Evolutionary conservation across 257 asterid genomes (phyloP).

Genomic region (Rehmannia glutinosa): DNA sequence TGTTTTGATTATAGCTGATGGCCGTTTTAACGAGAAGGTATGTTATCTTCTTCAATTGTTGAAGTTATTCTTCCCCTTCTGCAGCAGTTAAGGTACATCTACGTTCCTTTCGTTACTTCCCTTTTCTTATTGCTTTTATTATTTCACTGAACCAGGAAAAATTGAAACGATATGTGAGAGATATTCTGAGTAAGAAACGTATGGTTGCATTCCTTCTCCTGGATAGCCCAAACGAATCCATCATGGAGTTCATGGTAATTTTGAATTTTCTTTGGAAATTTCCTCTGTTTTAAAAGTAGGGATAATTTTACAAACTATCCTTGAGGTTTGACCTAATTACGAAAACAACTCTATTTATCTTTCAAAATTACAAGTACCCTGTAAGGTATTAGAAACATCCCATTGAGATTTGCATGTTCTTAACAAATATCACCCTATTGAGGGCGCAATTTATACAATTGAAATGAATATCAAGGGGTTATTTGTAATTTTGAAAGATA

Average conservation of each 20-base stretch:
- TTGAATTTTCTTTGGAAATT: background rate
- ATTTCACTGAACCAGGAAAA: slow-evolving; percentile 40
- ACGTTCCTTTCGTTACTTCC: background rate
- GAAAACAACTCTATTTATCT: too few species aligned
- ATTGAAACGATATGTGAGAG: slow-evolving; percentile 69
- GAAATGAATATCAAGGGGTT: too few species aligned
- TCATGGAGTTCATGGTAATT: slow-evolving; percentile 58
- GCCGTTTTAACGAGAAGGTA: slow-evolving; percentile 87
- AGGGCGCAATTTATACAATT: too few species aligned
- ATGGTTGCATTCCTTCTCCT: slow-evolving; percentile 86
- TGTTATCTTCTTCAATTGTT: background rate
- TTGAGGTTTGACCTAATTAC: too few species aligned
- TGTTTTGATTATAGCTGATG: slow-evolving; percentile 88
- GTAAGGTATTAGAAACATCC: too few species aligned
- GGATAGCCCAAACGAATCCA: slow-evolving; percentile 71
- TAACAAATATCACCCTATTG: too few species aligned
- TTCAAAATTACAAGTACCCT: too few species aligned
- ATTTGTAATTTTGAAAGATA: too few species aligned
- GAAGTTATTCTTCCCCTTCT: background rate
- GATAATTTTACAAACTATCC: background rate
- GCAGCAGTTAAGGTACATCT: background rate
- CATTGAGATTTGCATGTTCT: too few species aligned
- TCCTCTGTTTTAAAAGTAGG: background rate
- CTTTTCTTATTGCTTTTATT: background rate
- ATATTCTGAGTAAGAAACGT: slow-evolving; percentile 62